phyloP scores from a whole-genome alignment of 352 stramenopile genomes.

The Phytophthora citrophthora region DNA sequence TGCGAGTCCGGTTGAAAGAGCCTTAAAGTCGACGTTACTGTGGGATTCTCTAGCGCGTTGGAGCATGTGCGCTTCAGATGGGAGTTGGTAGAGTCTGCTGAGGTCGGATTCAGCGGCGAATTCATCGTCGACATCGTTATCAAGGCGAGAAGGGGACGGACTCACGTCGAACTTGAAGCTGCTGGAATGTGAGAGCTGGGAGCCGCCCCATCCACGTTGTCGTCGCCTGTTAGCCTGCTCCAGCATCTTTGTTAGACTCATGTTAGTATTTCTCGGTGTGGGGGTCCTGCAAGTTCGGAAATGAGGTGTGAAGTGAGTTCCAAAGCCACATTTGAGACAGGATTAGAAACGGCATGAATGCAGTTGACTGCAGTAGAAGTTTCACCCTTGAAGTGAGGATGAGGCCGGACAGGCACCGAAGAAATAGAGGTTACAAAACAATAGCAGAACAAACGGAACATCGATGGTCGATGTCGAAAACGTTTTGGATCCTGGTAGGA shows the following conservation, averaged over 20 bases:
- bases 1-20: slow-evolving; percentile 10
- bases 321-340: too few species aligned
- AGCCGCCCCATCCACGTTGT: slow-evolving; percentile 4
- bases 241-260: not conserved
- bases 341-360: too few species aligned
- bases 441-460: too few species aligned
- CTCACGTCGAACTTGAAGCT: slow-evolving; percentile 1
- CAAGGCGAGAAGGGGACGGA: slow-evolving; percentile 1
- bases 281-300: too few species aligned
- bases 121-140: slow-evolving; percentile 3
- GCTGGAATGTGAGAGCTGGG: slow-evolving; percentile 10
- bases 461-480: too few species aligned
- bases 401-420: too few species aligned
- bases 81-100: slow-evolving; percentile 8
- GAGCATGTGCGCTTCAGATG: slow-evolving; percentile 17
- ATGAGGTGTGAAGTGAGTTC: too few species aligned
- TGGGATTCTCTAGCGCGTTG: slow-evolving; percentile 12
- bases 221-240: not conserved
- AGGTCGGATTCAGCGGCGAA: not conserved
- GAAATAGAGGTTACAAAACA: too few species aligned
- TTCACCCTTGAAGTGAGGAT: too few species aligned
- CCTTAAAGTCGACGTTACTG: slow-evolving; percentile 11
- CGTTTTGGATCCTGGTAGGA: too few species aligned
- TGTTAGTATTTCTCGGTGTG: not conserved
- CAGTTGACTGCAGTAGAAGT: too few species aligned